Evolutionary conservation across 2,329 filamentous ascomycete genomes (phyloP), one percentile per base, ranked within the genome.

Genomic region (Moelleriella libera): DNA sequence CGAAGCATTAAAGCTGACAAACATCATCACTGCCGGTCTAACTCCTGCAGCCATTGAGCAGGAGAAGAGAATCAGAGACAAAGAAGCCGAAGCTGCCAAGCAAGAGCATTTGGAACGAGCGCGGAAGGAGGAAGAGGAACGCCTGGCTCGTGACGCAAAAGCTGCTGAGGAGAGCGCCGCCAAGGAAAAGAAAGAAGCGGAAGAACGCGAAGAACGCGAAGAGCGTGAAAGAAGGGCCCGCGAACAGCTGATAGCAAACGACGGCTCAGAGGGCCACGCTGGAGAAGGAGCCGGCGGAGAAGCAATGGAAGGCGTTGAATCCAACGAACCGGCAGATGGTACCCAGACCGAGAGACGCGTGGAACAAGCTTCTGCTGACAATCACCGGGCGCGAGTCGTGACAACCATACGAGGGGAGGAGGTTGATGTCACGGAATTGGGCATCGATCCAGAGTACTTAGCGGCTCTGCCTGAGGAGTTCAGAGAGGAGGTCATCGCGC

Each of bases 381-480:
- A 48, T 12, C 51, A 55, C 7, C 58, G 60, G 30, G 60, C 63
- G 3, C 83, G 89, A 44, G 76, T 94, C 31, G 83, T 82, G 56
- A 94, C 87, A 12, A 89, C 78, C 2, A 88, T 98, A 47, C 75
- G 89, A 50, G 90, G 89, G 30, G 84, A 85, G 52, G 82, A 92
- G 57, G 78, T 94, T 47, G 92, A 98, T 62, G 92, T 98, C 45
- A 98, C 92, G 0, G 86, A 87, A 51, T 75, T 98, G 51, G 89
- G 90, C 45, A 97, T 98, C 56, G 92, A 98, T 60, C 78, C 85
- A 12, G 89, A 94, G 48, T 98, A 96, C 64, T 78, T 98, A 6
- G 87, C 92, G 50, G 94, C 90, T n/a, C 70, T 98, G n/a, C 92
- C 92, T 0, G 92, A 98, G 56, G 94, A 98, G 51, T 82, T 97